Conservation (phyloP, 257 asterid genomes). For the Parsonsia alboflavescens region DNA sequence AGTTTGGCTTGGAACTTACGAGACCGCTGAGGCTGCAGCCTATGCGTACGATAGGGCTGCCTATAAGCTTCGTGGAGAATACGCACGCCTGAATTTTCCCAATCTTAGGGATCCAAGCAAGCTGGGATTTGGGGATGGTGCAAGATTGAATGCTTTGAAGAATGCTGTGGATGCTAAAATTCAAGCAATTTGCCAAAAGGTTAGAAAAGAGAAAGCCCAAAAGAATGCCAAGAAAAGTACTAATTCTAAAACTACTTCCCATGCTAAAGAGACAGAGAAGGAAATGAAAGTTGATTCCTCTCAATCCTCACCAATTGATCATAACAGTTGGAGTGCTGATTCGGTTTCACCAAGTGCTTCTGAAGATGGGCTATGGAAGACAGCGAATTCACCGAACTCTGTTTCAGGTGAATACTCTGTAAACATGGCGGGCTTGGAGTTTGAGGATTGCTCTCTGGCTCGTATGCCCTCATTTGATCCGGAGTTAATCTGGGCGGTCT, state of each 20-base stretch:
- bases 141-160: constrained; percentile 49
- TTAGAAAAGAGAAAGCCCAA: constrained; percentile 43
- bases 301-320: constrained; percentile 23
- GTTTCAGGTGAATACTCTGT: constrained; percentile 34
- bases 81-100: constrained; percentile 82
- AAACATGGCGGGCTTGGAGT: constrained; percentile 30
- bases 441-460: constrained; percentile 62
- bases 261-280: constrained; percentile 15
- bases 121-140: constrained; percentile 52
- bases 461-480: constrained; percentile 91
- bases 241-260: neutral
- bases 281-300: constrained; percentile 27
- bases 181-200: constrained; percentile 75
- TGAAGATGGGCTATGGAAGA: constrained; percentile 51
- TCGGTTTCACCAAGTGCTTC: constrained; percentile 37
- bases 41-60: constrained; percentile 94
- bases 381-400: constrained; percentile 37
- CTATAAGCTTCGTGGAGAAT: constrained; percentile 91
- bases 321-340: constrained; percentile 26
- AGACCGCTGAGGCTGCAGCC: constrained; percentile 91
- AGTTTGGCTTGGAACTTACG: constrained; percentile 96
- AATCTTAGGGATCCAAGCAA: constrained; percentile 52
- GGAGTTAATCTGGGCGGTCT: constrained; percentile 87
- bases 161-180: constrained; percentile 83
- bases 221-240: constrained; percentile 25